Conservation (phyloP, 768 basidiomycete genomes). For the Cystofilobasidium capitatum region DNA sequence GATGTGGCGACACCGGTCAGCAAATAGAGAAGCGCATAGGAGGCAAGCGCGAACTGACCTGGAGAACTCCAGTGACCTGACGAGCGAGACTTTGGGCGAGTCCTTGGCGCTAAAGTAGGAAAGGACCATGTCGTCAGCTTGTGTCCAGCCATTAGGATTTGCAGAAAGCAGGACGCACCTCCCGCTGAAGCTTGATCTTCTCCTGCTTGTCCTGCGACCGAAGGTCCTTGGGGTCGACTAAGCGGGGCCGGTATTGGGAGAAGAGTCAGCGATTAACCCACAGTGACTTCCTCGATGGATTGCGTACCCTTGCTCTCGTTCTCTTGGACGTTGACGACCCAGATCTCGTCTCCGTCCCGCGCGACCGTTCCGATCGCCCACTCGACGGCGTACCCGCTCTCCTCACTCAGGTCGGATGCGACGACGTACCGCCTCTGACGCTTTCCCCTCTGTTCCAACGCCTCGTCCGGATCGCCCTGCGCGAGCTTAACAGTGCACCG, state of each 20-base stretch:
- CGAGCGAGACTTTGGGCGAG: slow-evolving; percentile 77
- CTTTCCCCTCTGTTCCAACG: slow-evolving; percentile 49
- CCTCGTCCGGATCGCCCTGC: slow-evolving; percentile 66
- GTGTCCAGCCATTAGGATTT: no score
- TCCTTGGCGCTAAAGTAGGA: slow-evolving; percentile 60
- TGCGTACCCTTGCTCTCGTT: slow-evolving; percentile 74
- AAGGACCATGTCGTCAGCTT: no score
- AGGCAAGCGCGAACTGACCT: background rate
- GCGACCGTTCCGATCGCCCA: slow-evolving; percentile 97
- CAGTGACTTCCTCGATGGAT: no score
- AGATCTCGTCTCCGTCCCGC: slow-evolving; percentile 78
- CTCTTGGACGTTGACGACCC: slow-evolving; percentile 82
- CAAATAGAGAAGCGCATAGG: no score
- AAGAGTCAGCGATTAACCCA: background rate
- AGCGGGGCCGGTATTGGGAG: slow-evolving; percentile 51
- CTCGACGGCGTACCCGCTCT: slow-evolving; percentile 87
- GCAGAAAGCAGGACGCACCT: slow-evolving; percentile 48
- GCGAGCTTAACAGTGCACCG: slow-evolving; percentile 79
- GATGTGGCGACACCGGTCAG: no score
- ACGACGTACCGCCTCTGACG: slow-evolving; percentile 66
- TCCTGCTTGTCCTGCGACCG: slow-evolving; percentile 52
- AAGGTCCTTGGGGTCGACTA: slow-evolving; percentile 54
- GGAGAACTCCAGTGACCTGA: slow-evolving; percentile 55
- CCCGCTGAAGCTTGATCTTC: slow-evolving; percentile 82
- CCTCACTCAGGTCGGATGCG: slow-evolving; percentile 88